phyloP scores from a whole-genome alignment of 257 asterid species.

The Solanum rostratum region DNA sequence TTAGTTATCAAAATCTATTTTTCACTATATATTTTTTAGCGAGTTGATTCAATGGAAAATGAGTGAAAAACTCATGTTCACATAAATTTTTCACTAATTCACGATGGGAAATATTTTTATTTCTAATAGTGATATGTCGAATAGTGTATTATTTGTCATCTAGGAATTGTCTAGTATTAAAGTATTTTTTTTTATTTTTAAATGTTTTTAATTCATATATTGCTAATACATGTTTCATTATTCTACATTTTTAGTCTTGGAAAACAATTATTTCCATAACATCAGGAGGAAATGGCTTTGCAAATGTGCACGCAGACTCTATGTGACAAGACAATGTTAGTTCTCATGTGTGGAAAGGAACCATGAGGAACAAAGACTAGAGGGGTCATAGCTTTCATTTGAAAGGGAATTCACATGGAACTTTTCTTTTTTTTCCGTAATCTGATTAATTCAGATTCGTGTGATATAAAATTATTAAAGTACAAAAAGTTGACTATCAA shows the following conservation, averaged over 20 bases:
- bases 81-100: no score
- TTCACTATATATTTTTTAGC: background rate
- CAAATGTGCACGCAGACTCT: background rate
- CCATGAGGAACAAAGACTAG: background rate
- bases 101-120: no score
- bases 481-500: background rate
- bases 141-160: background rate
- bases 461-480: background rate
- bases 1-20: no score
- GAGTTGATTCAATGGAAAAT: background rate
- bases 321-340: background rate
- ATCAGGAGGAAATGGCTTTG: background rate
- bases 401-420: conserved; percentile 4
- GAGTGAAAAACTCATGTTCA: no score
- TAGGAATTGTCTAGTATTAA: background rate
- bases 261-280: background rate
- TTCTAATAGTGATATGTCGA: no score
- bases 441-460: background rate
- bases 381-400: conserved; percentile 1
- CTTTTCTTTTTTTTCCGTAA: background rate
- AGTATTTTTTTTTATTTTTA: background rate
- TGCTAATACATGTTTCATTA: background rate
- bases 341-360: background rate
- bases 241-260: background rate
- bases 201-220: background rate